Evolutionary conservation across 305 asterid species (phyloP).

Genomic region (Fraxinus sp.): DNA sequence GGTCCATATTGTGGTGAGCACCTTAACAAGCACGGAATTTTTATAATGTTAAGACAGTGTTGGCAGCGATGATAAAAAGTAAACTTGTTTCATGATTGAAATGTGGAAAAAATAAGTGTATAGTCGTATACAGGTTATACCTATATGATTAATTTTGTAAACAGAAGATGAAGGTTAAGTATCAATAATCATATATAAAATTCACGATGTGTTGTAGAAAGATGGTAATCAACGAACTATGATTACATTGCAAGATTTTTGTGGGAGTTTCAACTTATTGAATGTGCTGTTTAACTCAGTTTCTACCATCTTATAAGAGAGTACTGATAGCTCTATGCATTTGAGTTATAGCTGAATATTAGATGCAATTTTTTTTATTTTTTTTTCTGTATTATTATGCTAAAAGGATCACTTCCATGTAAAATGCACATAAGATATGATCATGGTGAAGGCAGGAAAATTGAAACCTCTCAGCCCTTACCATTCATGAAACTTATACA

Average conservation of each 20-base stretch:
- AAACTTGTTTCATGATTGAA: background rate
- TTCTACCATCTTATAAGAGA: background rate
- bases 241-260: background rate
- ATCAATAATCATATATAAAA: background rate
- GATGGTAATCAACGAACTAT: background rate
- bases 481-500: background rate
- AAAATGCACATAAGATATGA: background rate
- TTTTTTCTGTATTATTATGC: background rate
- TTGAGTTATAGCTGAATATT: background rate
- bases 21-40: slow-evolving; percentile 40
- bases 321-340: background rate
- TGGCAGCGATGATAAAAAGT: background rate
- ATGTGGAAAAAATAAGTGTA: background rate
- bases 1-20: slow-evolving; percentile 40
- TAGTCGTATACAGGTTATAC: background rate
- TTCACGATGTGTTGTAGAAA: background rate
- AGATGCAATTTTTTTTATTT: background rate
- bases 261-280: background rate
- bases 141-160: background rate
- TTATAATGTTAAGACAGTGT: slow-evolving; percentile 20
- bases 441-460: background rate
- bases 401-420: background rate
- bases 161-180: background rate
- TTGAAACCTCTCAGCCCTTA: background rate
- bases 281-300: background rate